Evolutionary conservation across 2,329 filamentous ascomycete genomes (phyloP).

Genomic region (Tolypocladium sp.): DNA sequence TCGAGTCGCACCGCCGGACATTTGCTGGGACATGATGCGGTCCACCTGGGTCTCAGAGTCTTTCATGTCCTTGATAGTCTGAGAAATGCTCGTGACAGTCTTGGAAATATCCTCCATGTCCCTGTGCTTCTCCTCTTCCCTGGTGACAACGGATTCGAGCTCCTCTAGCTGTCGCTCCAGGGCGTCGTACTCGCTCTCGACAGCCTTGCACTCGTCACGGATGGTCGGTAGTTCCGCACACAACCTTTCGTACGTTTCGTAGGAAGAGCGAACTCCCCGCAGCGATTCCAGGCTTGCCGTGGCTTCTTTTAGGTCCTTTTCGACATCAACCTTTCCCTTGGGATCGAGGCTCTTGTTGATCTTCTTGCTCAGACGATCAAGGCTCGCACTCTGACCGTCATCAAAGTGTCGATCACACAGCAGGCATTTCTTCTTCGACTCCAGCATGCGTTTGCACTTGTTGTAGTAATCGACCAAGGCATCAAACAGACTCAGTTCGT

Average conservation of each 20-base stretch:
- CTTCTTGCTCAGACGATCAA: constrained; percentile 55
- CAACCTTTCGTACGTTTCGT: constrained; percentile 66
- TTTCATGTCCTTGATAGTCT: constrained; percentile 62
- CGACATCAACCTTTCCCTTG: constrained; percentile 51
- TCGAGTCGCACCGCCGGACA: constrained; percentile 53
- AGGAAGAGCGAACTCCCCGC: constrained; percentile 54
- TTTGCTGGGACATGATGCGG: constrained; percentile 67
- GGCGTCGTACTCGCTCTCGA: constrained; percentile 52
- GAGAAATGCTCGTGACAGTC: constrained; percentile 66
- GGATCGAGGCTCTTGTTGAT: constrained; percentile 56
- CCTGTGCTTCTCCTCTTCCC: constrained; percentile 55
- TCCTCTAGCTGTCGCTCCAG: constrained; percentile 55
- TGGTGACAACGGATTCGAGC: constrained; percentile 56
- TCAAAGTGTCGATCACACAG: constrained; percentile 66
- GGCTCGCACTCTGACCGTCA: constrained; percentile 45
- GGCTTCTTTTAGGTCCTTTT: constrained; percentile 47
- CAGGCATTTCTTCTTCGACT: constrained; percentile 63
- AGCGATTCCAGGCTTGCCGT: constrained; percentile 47
- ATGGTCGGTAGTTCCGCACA: constrained; percentile 62
- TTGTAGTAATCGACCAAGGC: constrained; percentile 64
- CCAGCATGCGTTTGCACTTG: constrained; percentile 55
- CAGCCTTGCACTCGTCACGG: constrained; percentile 50
- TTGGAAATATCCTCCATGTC: constrained; percentile 70
- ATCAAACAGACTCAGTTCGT: constrained; percentile 60
- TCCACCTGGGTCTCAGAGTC: constrained; percentile 66